Evolutionary conservation across 345 rosid species (phyloP).

Genomic region (Lagerstroemia speciosa): DNA sequence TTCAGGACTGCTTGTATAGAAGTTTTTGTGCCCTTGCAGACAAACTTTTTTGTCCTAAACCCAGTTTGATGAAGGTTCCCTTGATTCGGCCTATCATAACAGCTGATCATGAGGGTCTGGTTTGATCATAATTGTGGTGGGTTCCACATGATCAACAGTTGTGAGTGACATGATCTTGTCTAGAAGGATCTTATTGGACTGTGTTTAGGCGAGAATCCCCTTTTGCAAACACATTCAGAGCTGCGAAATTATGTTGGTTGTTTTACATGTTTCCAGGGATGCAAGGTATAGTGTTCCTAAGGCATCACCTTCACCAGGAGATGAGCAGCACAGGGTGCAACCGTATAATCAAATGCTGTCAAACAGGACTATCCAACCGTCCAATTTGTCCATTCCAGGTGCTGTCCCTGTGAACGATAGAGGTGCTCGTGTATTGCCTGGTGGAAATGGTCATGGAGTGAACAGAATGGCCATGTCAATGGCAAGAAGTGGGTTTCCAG

Average conservation of each 20-base stretch:
- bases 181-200: not conserved
- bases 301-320: conserved; percentile 53
- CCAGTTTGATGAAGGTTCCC: not conserved
- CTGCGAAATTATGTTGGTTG: conserved; percentile 11
- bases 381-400: conserved; percentile 64
- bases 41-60: not conserved
- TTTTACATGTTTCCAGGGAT: conserved; percentile 42
- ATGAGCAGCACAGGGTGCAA: conserved; percentile 78
- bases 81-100: not conserved
- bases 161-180: not conserved
- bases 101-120: not conserved
- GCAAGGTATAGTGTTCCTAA: conserved; percentile 62
- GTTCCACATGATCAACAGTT: not conserved
- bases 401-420: conserved; percentile 56
- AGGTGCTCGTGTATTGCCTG: conserved; percentile 48
- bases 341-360: conserved; percentile 61
- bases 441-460: conserved; percentile 68
- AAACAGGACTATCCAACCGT: conserved; percentile 59
- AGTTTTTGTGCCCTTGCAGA: not conserved
- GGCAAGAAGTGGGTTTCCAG: conserved; percentile 74
- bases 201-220: not conserved
- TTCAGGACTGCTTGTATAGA: not conserved
- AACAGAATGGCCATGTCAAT: conserved; percentile 59
- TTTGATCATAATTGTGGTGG: not conserved
- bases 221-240: not conserved